A percentile compares a stretch with the other conserved stretches of the same genome.
Conservation (phyloP, 306 rosid species). For the Cucurbita moschata region DNA sequence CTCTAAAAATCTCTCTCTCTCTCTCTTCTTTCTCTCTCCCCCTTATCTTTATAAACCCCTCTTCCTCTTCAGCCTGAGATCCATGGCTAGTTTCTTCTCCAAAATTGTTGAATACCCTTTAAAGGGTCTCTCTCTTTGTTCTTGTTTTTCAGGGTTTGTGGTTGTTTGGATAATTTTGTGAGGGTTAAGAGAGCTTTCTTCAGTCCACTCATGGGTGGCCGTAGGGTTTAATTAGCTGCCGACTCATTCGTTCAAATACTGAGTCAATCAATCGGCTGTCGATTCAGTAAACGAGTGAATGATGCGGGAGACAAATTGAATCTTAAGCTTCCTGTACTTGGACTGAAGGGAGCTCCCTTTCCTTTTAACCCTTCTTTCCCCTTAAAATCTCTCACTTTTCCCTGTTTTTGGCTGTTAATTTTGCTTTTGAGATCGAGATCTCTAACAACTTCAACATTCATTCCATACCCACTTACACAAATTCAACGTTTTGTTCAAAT, state of each 20-base stretch:
- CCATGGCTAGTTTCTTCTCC: neutral
- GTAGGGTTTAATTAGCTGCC: constrained; percentile 10
- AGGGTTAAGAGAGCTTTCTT: constrained; percentile 10
- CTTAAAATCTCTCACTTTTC: neutral
- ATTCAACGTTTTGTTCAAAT: neutral
- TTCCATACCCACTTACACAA: too few species aligned
- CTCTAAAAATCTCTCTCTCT: neutral
- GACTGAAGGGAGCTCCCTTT: constrained; percentile 14
- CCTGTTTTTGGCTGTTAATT: neutral
- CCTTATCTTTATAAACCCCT: constrained; percentile 10
- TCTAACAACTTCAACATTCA: too few species aligned
- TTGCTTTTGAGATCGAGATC: neutral
- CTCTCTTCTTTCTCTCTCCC: neutral
- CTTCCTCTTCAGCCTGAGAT: neutral
- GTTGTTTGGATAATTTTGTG: neutral
- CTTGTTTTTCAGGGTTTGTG: neutral
- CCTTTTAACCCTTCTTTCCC: neutral
- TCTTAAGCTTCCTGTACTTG: constrained; percentile 11
- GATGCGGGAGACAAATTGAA: constrained; percentile 14
- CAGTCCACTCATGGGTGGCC: constrained; percentile 12
- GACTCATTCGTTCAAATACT: constrained; percentile 10
- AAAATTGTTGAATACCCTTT: neutral
- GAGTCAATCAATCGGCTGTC: neutral
- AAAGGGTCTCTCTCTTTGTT: neutral
- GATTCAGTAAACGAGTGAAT: constrained; percentile 9